Conservation (phyloP, 2,329 filamentous ascomycete genomes). For the Ophiostoma quercus region DNA sequence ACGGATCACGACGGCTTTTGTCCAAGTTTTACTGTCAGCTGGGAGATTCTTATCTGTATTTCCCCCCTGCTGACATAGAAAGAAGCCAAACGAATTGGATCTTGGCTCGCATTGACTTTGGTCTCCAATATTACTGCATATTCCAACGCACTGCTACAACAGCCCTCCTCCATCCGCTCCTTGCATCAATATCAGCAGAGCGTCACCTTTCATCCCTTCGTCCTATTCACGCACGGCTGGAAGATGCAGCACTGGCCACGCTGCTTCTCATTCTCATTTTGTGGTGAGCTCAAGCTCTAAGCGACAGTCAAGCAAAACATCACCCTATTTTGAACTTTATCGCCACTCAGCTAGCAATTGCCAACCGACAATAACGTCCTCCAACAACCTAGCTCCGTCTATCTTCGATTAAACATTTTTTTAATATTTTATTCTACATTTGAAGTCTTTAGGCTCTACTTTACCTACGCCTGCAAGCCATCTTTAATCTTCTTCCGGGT, state of each 20-base stretch:
- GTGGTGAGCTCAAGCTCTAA: no score
- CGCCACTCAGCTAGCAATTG: not conserved
- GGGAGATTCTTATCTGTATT: not conserved
- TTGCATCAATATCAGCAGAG: not conserved
- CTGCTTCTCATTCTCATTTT: not conserved
- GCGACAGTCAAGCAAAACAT: no score
- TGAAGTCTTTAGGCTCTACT: no score
- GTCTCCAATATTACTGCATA: not conserved
- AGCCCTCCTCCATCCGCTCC: not conserved
- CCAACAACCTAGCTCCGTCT: no score
- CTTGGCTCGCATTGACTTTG: not conserved
- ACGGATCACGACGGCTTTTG: not conserved
- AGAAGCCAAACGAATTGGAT: not conserved
- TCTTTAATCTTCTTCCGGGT: conserved; percentile 6
- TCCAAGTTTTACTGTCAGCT: not conserved
- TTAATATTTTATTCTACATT: no score
- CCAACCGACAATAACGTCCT: not conserved
- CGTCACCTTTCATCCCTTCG: not conserved
- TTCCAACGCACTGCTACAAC: not conserved
- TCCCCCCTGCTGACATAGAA: not conserved
- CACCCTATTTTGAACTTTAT: not conserved
- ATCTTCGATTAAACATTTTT: no score
- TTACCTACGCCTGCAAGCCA: not conserved
- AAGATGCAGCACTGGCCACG: not conserved
- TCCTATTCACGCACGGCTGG: not conserved